Percentiles rank a stretch among this genome's conserved stretches.
Conservation (phyloP, 768 basidiomycete species). For the Tricholoma bakamatsutake region DNA sequence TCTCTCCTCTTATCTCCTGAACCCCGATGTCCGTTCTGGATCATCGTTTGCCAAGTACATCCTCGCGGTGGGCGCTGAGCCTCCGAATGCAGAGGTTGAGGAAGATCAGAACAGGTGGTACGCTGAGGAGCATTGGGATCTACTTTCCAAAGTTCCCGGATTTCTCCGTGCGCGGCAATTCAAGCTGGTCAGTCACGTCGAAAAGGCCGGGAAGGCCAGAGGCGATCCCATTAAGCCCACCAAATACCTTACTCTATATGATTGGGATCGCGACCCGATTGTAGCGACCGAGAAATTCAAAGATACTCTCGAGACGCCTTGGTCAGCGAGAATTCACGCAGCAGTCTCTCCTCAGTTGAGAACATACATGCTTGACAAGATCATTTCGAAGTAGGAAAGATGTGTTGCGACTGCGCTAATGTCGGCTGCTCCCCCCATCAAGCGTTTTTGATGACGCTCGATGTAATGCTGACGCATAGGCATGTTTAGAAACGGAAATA, state of each 20-base stretch:
- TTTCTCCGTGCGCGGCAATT: conserved; percentile 25
- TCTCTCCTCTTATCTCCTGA: conserved; percentile 10
- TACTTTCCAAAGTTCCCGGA: conserved; percentile 24
- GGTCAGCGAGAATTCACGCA: conserved; percentile 3
- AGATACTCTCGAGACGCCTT: conserved; percentile 6
- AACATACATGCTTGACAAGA: conserved; percentile 9
- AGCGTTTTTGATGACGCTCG: too few relatives aligned
- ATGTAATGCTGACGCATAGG: too few relatives aligned
- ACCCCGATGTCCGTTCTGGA: conserved; percentile 5
- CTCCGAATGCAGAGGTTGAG: conserved; percentile 12
- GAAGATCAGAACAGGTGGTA: conserved; percentile 27
- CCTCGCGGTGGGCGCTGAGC: conserved; percentile 11
- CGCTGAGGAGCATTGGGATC: conserved; percentile 21
- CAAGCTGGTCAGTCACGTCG: conserved; percentile 12
- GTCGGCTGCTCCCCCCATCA: too few relatives aligned
- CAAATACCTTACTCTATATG: conserved; percentile 10
- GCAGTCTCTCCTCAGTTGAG: conserved; percentile 1
- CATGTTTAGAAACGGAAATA: too few relatives aligned
- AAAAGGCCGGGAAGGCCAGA: conserved; percentile 9
- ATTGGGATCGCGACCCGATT: conserved; percentile 10
- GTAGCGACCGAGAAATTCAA: conserved; percentile 3
- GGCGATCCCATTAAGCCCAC: conserved; percentile 1
- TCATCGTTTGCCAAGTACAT: conserved; percentile 12
- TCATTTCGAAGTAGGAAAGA: conserved; percentile 3
- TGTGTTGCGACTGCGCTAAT: too few relatives aligned